Evolutionary conservation across 2,329 filamentous ascomycete genomes (phyloP), one percentile per base, ranked within the genome.

Genomic region (Trichoderma semiorbis): DNA sequence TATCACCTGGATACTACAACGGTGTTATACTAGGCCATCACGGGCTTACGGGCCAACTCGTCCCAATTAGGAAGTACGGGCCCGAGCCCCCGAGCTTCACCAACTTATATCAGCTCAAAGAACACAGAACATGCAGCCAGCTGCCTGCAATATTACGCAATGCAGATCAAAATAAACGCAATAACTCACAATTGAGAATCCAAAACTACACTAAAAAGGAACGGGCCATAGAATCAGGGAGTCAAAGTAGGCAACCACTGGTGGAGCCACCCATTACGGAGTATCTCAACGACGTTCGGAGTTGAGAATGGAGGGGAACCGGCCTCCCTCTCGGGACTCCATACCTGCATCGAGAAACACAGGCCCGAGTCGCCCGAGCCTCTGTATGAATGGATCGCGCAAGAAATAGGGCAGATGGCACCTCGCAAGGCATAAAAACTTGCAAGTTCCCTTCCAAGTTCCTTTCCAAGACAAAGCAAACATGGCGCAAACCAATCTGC

Each of bases 401-500:
- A 32, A 60, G 61, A 61, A 69, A 24, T 61, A 69, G 36, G n/a
- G 30, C 16, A 50, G 24, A 50, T 12, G 12, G n/a, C 11, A 14
- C 2, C 24, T 36, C 6, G 14, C n/a, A 50, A 5, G 21, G 16
- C 16, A 50, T 61, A 21, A 14, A 16, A 30, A 12, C 6, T 39
- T 18, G 2, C 16, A n/a, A 43, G 39, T 18, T 39, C 36, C 16
- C 1, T 18, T 39, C 1, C 7, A 43, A 43, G 7, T 11, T 26
- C 21, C 7, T 4, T 12, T 3, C 30, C 11, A 43, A 21, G 7
- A 60, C 7, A 26, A 12, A 8, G 8, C 18, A 50, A 69, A 69
- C 66, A 69, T 69, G 66, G 66, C 55, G 55, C 66, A 69, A 50
- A 69, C 26, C 36, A 69, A 60, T 50, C 39, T 69, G 28, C 66